Evolutionary conservation across 495 filamentous ascomycete genomes (phyloP), one percentile per base, ranked within the genome.

Genomic region (Amphirosellinia nigrospora): DNA sequence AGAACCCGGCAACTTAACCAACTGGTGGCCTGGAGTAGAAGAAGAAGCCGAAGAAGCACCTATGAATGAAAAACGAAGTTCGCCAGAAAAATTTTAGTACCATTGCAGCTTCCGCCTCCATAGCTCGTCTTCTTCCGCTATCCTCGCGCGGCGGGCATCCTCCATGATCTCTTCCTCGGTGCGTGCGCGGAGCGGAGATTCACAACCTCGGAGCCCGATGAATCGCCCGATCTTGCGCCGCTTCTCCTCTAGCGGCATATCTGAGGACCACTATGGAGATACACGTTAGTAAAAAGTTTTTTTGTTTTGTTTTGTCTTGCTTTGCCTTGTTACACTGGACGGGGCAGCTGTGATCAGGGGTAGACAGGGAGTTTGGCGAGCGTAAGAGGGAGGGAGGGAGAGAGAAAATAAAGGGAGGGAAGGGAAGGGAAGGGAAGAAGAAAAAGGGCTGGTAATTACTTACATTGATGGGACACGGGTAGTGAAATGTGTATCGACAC

Each of bases 191-290:
- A 80, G 69, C 9, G 88, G 88, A 16, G 81, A 81, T 67, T 89
- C 86, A 76, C 89, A 91, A 26, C 87, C 88, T 38, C 82, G 67
- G 60, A 93, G 75, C n/a, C 91, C 91, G 71, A 92, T 90, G 67
- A 93, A 92, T 63, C 82, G 73, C 21, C 91, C 91, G 68, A 92
- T 85, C 73, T 86, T 81, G 21, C 87, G 77, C 6, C 90, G 71
- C 81, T 92, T 92, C 26, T 85, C 86, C 66, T 88, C 85, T 1
- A 89, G 59, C 56, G 81, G 77, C 71, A 81, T 61, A 28, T 75
- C 77, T 38, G 72, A 66, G 7, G 52, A 80, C 82, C 73, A 83
- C 68, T 70, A 7, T 36, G 23, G 19, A 41, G 10, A 7, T 50
- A 26, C 21, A 43, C 19, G 50, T 66, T 8, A 55, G 64, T 66